Evolutionary conservation across 1,284 basidiomycete species (phyloP).

Genomic region (Ustilago nuda): DNA sequence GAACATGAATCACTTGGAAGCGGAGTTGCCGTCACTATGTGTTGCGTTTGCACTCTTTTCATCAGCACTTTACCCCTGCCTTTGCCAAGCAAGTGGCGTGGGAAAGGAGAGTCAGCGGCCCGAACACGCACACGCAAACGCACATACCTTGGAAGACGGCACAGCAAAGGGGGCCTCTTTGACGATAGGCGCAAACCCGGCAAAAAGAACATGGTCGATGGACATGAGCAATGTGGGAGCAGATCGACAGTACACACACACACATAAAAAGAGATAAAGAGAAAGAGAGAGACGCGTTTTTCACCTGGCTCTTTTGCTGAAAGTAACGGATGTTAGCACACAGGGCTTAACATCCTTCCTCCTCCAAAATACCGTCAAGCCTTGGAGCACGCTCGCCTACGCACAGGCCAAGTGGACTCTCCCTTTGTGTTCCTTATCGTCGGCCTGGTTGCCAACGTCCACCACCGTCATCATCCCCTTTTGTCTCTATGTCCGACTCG

Average conservation of each 20-base stretch:
- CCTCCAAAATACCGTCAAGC: neutral
- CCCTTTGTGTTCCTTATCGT: slow-evolving; percentile 4
- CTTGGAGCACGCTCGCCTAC: neutral
- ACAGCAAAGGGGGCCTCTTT: neutral
- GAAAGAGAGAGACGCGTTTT: too few relatives aligned
- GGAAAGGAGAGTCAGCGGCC: neutral
- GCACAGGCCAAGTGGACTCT: neutral
- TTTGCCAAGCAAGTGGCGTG: neutral
- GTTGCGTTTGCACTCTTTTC: neutral
- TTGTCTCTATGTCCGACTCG: slow-evolving; percentile 45
- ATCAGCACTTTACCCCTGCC: neutral
- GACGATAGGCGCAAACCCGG: too few relatives aligned
- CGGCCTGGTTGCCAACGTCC: slow-evolving; percentile 3
- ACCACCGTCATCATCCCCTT: slow-evolving; percentile 3
- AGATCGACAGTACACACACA: too few relatives aligned
- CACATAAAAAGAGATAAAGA: too few relatives aligned
- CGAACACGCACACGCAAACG: neutral
- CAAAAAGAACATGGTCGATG: too few relatives aligned
- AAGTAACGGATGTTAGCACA: neutral
- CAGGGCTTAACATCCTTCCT: neutral
- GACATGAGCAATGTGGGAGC: too few relatives aligned
- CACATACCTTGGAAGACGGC: neutral
- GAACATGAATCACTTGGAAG: neutral
- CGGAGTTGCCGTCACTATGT: neutral
- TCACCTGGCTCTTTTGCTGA: slow-evolving; percentile 2